Base-by-base conservation (phyloP, 495 filamentous ascomycete species). In the Lasiosphaeria hispida region DNA sequence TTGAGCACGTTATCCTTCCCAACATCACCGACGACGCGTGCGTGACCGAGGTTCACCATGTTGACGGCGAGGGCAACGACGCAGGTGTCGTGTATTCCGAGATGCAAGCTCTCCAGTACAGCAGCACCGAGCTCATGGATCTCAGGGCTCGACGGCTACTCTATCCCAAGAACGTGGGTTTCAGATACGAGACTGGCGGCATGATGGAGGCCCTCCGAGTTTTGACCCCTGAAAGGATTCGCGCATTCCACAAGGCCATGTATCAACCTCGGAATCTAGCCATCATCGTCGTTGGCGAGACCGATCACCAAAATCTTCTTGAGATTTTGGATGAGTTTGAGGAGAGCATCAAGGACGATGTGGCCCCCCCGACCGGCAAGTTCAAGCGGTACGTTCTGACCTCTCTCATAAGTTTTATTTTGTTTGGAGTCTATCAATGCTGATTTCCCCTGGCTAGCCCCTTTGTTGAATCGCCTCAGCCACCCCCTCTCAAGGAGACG, bases 41-140 rank as follows among this genome's bases (percentile, higher is more conserved):
- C 68, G 86, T 95, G 63, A 99, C 94, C 2, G 94, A 99, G 65
- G 94, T 99, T 30, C 90, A 96, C 74, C 95, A 99, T 70, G 82
- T 99, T 52, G 90, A 99, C 70, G 91, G 91, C 37, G 80, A 85
- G 55, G 94, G 93, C 47, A 86, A 97, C 61, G 95, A 99, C 80
- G 94, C 94, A 23, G 94, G 92, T 59, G 94, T 98, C 4, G 94
- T 97, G 15, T 99, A 97, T 75, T 97, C 95, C 1, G 94, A 99
- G 72, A 97, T 99, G 94, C 94, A 99, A 69, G 95, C 85, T 10
- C 84, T 94, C 1, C 88, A 99, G 69, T 96, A 96, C 67, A 87
- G 80, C 14, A 82, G 86, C 57, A 74, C 75, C 11, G 89, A 96
- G 69, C 83, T 97, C 36, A 96, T 97, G 81, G 88, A 93, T 54